Conservation (phyloP, 2,329 filamentous ascomycete genomes). For the Dichotomopilus funicola region DNA sequence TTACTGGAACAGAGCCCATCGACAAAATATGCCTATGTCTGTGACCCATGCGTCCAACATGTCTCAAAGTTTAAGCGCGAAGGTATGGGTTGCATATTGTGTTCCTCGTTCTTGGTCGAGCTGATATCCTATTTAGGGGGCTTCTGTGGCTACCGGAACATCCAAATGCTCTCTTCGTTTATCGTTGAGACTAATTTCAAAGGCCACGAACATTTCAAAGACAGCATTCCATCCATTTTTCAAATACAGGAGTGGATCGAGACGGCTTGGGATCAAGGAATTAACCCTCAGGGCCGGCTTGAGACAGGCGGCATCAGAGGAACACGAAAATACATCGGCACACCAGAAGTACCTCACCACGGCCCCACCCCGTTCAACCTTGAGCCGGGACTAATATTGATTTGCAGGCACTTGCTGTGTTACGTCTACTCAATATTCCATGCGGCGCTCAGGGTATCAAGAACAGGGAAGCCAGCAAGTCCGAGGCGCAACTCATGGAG, state of each 20-base stretch:
- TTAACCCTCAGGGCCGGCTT: slow-evolving; percentile 64
- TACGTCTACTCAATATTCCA: slow-evolving; percentile 60
- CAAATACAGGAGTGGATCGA: slow-evolving; percentile 83
- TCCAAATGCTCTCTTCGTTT: slow-evolving; percentile 83
- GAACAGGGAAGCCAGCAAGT: slow-evolving; percentile 38
- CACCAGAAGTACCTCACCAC: slow-evolving; percentile 61
- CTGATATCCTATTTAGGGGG: slow-evolving; percentile 47
- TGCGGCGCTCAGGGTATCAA: slow-evolving; percentile 59
- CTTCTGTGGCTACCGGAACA: slow-evolving; percentile 93
- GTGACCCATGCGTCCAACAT: slow-evolving; percentile 67
- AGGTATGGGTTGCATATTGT: slow-evolving; percentile 35
- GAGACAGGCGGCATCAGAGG: slow-evolving; percentile 83
- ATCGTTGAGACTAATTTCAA: slow-evolving; percentile 53
- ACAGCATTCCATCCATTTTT: slow-evolving; percentile 66
- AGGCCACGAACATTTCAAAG: slow-evolving; percentile 55
- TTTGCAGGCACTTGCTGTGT: slow-evolving; percentile 67
- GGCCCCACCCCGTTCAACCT: neutral
- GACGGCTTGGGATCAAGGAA: slow-evolving; percentile 76
- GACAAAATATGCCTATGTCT: slow-evolving; percentile 70
- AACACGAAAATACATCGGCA: slow-evolving; percentile 95
- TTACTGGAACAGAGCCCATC: slow-evolving; percentile 58
- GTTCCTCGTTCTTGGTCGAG: neutral
- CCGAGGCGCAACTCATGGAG: slow-evolving; percentile 53
- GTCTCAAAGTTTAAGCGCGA: slow-evolving; percentile 76
- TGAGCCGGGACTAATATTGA: neutral